Evolutionary conservation across 139 green algal species (phyloP), one percentile per base, ranked within the genome.

Genomic region (Chlorella sp.): DNA sequence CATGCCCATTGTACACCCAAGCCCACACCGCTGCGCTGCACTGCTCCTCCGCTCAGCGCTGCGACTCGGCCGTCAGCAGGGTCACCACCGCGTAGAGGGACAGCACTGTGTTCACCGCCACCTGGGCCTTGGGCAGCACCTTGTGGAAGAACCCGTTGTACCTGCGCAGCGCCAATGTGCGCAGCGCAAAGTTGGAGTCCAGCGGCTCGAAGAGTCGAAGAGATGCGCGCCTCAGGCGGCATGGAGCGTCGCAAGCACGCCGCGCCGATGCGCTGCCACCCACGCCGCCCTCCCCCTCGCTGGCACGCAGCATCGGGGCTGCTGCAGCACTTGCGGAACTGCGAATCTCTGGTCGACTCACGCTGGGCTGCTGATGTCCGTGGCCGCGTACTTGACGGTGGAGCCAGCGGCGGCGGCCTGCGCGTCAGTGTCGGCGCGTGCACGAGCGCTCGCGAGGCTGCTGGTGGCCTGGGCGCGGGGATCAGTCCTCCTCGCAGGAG

Each of bases 131-230:
- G 22, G 66, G 66, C 66, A 71, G 26, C 5, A 71, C 34, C 6
- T 33, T 33, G 35, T 71, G 66, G 66, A 71, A 71, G 35, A 71
- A 71, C 5, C 20, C 4, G 35, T 71, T 71, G 35, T 71, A 71
- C 31, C 66, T 71, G 33, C 66, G 29, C 63, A 70, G n/a, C n/a
- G n/a, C n/a, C n/a, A n/a, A n/a, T n/a, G n/a, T n/a, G n/a, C n/a
- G n/a, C n/a, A n/a, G n/a, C n/a, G n/a, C n/a, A n/a, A n/a, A n/a
- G n/a, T n/a, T 70, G 63, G 5, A n/a, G 24, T 55, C 35, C 29
- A 60, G 42, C 4, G 14, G 27, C 4, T 10, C n/a, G 14, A 71
- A 55, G 42, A n/a, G 26, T 60, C 5, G 59, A 24, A 71, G 33
- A 20, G 5, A 31, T 62, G 17, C n/a, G 4, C 4, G 5, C 33